phyloP scores from a whole-genome alignment of 1,284 basidiomycete species.

The Boletus sp. region DNA sequence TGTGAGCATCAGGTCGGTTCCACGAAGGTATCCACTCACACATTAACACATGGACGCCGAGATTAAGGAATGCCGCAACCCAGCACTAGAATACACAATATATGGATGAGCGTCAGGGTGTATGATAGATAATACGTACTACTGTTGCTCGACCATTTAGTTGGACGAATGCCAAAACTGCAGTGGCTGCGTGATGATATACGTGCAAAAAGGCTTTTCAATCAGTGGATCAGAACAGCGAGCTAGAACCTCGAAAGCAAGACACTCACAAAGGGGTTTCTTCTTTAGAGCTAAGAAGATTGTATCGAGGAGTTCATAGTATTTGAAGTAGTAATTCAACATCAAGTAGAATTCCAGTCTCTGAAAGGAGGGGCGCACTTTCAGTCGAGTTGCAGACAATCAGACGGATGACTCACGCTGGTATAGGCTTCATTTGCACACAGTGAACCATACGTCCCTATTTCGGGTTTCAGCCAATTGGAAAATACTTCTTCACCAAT shows the following conservation, averaged over 20 bases:
- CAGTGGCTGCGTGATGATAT: constrained; percentile 97
- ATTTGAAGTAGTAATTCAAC: constrained; percentile 96
- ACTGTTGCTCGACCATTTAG: constrained; percentile 87
- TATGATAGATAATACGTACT: constrained; percentile 46
- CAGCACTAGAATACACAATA: constrained; percentile 66
- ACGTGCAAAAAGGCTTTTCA: constrained; percentile 88
- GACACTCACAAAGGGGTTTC: constrained; percentile 81
- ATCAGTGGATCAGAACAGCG: constrained; percentile 1
- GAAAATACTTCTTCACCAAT: constrained; percentile 89
- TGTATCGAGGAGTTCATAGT: constrained; percentile 92
- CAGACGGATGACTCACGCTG: constrained; percentile 54
- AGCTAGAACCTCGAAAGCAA: constrained; percentile 1
- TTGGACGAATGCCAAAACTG: constrained; percentile 91
- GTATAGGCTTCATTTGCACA: constrained; percentile 84
- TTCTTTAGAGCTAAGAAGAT: constrained; percentile 96
- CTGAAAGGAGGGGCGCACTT: constrained; percentile 40
- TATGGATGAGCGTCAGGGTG: constrained; percentile 2
- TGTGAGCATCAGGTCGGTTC: constrained; percentile 11
- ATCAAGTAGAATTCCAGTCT: constrained; percentile 90
- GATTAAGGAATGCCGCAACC: constrained; percentile 91
- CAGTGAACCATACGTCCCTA: constrained; percentile 77
- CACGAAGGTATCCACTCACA: constrained; percentile 59
- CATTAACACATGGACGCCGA: constrained; percentile 96
- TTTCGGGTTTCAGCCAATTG: constrained; percentile 68
- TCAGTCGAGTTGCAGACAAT: neutral